Evolutionary conservation across 768 basidiomycete species (phyloP).

Genomic region (Suillus subalutaceus): DNA sequence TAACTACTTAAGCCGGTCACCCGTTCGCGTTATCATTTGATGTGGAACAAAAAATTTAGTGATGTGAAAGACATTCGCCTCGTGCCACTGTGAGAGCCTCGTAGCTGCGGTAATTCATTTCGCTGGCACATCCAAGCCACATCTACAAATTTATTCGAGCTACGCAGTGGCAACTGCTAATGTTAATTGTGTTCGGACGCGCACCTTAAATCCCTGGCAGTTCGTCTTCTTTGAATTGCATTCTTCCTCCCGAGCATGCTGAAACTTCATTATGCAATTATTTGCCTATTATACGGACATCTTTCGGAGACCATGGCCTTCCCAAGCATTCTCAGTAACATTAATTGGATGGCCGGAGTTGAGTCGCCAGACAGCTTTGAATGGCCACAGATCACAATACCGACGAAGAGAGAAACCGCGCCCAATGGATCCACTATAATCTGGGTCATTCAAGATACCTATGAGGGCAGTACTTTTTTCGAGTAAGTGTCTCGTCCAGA

Average conservation of each 20-base stretch:
- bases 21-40: too few relatives aligned
- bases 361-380: neutral
- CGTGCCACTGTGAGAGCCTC: constrained; percentile 5
- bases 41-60: neutral
- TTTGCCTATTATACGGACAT: constrained; percentile 17
- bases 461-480: constrained; percentile 68
- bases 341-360: neutral
- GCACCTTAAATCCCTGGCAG: neutral
- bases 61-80: neutral
- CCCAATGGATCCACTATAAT: constrained; percentile 54
- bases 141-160: constrained; percentile 4
- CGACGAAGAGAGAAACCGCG: constrained; percentile 39
- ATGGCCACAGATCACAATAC: neutral
- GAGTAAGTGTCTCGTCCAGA: constrained; percentile 47
- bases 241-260: neutral
- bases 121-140: neutral
- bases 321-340: neutral
- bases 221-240: neutral
- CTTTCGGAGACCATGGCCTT: constrained; percentile 16
- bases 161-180: neutral
- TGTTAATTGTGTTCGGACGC: neutral
- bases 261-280: neutral
- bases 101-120: neutral
- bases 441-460: constrained; percentile 72
- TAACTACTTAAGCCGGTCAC: neutral